phyloP scores from a whole-genome alignment of 2,329 filamentous ascomycete genomes.

The Stagonosporopsis rhizophila region DNA sequence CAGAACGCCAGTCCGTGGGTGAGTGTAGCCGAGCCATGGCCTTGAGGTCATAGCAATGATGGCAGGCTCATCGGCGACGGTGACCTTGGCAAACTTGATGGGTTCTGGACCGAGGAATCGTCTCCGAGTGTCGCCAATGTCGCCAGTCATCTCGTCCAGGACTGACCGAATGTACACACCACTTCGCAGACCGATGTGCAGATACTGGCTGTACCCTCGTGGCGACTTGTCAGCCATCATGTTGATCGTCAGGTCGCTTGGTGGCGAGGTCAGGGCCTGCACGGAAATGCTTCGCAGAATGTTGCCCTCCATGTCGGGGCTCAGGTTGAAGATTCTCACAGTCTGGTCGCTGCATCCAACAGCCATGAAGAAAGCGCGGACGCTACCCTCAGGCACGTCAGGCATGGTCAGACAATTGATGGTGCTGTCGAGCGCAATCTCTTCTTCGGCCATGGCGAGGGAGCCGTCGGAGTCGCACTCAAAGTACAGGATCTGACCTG shows the following conservation, averaged over 20 bases:
- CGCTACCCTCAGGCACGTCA: slow-evolving; percentile 86
- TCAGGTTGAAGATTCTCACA: slow-evolving; percentile 87
- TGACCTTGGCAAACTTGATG: slow-evolving; percentile 90
- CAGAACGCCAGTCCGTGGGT: slow-evolving; percentile 84
- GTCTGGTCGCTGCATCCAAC: slow-evolving; percentile 98
- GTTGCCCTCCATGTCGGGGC: slow-evolving; percentile 77
- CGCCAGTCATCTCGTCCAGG: slow-evolving; percentile 92
- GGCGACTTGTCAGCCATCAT: slow-evolving; percentile 93
- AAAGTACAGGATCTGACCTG: slow-evolving; percentile 96
- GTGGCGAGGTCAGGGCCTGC: slow-evolving; percentile 88
- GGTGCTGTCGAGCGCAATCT: slow-evolving; percentile 92
- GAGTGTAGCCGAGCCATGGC: slow-evolving; percentile 95
- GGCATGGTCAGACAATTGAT: slow-evolving; percentile 95
- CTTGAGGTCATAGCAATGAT: slow-evolving; percentile 90
- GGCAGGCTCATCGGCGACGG: slow-evolving; percentile 81
- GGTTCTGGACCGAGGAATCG: slow-evolving; percentile 92
- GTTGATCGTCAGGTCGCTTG: slow-evolving; percentile 89
- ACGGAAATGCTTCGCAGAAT: slow-evolving; percentile 88
- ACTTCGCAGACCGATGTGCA: slow-evolving; percentile 95
- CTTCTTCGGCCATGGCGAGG: slow-evolving; percentile 90
- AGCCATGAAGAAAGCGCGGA: slow-evolving; percentile 90
- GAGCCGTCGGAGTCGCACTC: slow-evolving; percentile 94
- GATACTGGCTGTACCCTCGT: slow-evolving; percentile 85
- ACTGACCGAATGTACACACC: slow-evolving; percentile 96
- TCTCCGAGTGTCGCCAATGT: slow-evolving; percentile 91